phyloP scores from a whole-genome alignment of 2,329 filamentous ascomycete genomes.

The Botrytis pseudocinerea region DNA sequence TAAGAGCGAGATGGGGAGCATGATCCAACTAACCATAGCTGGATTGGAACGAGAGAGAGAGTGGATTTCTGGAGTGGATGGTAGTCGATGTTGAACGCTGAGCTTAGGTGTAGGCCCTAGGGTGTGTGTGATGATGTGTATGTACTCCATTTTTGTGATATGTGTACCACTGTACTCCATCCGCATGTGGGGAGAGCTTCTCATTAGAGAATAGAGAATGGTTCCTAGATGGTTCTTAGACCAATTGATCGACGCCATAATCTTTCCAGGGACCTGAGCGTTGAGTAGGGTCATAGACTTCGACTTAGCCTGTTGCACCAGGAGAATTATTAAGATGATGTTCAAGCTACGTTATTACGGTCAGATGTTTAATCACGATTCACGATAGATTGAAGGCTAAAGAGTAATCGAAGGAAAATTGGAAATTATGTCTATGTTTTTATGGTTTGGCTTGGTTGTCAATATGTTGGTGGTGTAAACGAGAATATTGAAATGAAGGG shows the following conservation, averaged over 20 bases:
- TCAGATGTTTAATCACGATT: not conserved
- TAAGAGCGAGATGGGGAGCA: conserved; percentile 13
- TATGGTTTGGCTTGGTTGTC: not conserved
- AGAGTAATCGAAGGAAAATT: not conserved
- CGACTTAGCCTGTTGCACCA: not conserved
- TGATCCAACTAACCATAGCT: conserved; percentile 6
- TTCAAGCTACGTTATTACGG: not conserved
- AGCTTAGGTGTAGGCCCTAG: not conserved
- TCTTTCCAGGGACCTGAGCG: conserved; percentile 14
- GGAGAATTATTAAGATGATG: not conserved
- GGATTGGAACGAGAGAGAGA: not conserved
- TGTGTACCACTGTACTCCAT: not conserved
- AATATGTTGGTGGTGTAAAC: not conserved
- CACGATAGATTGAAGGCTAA: not conserved
- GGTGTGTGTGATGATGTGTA: conserved; percentile 14
- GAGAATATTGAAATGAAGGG: conserved; percentile 5
- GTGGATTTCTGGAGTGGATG: conserved; percentile 4
- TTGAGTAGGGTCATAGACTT: not conserved
- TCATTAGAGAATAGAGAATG: not conserved
- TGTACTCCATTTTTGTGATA: conserved; percentile 5
- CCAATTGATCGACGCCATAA: conserved; percentile 5
- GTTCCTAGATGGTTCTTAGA: not conserved
- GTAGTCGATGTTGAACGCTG: not conserved
- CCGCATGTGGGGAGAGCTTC: conserved; percentile 9
- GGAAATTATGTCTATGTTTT: conserved; percentile 1